phyloP scores from a whole-genome alignment of 257 asterid species.

The Penstemon davidsonii region DNA sequence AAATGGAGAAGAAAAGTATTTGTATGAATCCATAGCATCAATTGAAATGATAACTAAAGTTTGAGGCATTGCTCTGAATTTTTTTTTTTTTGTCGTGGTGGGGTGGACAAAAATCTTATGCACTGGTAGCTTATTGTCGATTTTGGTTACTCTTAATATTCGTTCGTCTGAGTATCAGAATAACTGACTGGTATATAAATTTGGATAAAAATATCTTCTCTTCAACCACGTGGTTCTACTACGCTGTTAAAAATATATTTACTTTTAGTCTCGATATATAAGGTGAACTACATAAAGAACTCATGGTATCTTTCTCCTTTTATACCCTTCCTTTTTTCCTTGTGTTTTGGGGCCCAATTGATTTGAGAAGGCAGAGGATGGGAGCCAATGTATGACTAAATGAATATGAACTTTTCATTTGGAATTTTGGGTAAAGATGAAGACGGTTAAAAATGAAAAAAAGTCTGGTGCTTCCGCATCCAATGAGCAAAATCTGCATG shows the following conservation, averaged over 20 bases:
- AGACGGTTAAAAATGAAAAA: too few relatives aligned
- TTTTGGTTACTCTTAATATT: not conserved
- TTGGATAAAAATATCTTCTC: not conserved
- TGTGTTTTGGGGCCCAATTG: not conserved
- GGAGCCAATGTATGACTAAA: not conserved
- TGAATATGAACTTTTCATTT: not conserved
- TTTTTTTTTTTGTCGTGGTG: not conserved
- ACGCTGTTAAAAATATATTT: not conserved
- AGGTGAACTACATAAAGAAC: not conserved
- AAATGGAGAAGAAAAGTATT: not conserved
- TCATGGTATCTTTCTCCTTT: not conserved
- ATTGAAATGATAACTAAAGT: not conserved
- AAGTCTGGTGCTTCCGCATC: too few relatives aligned
- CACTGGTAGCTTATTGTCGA: not conserved
- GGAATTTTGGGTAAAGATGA: not conserved
- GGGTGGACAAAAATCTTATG: not conserved
- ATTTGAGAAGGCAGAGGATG: not conserved
- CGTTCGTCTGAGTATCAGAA: constrained; percentile 20
- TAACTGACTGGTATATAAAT: not conserved
- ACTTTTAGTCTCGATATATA: not conserved
- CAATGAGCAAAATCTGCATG: too few relatives aligned
- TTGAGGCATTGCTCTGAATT: not conserved
- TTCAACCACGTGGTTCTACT: not conserved
- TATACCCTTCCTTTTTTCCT: not conserved
- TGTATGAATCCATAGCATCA: not conserved